Evolutionary conservation across 2,329 filamentous ascomycete genomes (phyloP), one percentile per base, ranked within the genome.

Genomic region (Ophiostoma populinum): DNA sequence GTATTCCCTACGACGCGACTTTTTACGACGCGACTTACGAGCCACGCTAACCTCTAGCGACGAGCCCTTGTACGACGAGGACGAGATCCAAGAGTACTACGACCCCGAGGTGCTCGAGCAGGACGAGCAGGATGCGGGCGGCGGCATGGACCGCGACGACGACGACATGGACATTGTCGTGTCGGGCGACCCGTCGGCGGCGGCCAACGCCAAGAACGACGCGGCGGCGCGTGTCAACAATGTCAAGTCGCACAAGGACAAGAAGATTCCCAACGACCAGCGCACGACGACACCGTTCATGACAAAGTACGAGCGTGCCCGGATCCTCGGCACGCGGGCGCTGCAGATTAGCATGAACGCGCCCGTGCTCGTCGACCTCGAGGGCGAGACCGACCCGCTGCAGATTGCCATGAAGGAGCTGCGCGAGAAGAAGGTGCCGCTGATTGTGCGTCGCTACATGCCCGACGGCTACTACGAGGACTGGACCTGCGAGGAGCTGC

Each of bases 261-360:
- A 92, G 70, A 92, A 83, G 61, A 87, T 98, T 33, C 70, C 85
- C 38, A 80, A 82, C 46, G 80, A 86, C 45, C 72, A 92, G 58
- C 75, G 90, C 48, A 80, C 73, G 17, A 98, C 90, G 7, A 98
- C 90, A 19, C 90, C 87, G 3, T 98, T 94, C 61, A 92, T 98
- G 87, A 98, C 90, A 46, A 98, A 98, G 63, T 98, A 98, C 59
- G 90, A 98, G 66, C 73, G 77, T 48, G 90, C 90, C 43, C 75
- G 90, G 51, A 87, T 98, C 40, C 61, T 98, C 44, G 90, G 90
- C 32, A 95, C 90, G 26, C 70, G 90, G 46, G 90, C 90, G 26
- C 58, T 95, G 52, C 90, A 98, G 59, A 95, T 98, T 47, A 92
- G 90, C 62, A 92, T 94, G 77, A 95, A 95, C 56, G 90, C 90